Percentiles rank a stretch among this genome's conserved stretches.
phyloP scores from a whole-genome alignment of 108 stramenopile species.

The Aurantiochytrium sp. region DNA sequence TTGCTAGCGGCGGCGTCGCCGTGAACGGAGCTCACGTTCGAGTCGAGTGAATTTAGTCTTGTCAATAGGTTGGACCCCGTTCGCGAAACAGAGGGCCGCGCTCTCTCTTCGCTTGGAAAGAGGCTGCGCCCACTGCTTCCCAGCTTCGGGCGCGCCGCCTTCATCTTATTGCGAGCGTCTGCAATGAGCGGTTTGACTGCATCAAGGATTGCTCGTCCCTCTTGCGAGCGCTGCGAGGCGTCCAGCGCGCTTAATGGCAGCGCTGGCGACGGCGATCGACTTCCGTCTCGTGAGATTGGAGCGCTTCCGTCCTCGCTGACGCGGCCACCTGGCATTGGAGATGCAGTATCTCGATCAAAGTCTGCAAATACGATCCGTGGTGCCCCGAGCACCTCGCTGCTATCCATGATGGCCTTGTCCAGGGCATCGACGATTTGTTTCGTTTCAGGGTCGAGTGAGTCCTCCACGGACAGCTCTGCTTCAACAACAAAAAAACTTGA shows the following conservation, averaged over 20 bases:
- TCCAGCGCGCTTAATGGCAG: neutral
- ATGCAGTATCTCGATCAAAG: neutral
- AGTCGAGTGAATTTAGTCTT: neutral
- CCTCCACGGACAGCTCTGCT: neutral
- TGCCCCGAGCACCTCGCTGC: neutral
- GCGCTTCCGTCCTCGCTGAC: neutral
- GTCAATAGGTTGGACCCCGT: neutral
- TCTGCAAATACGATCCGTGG: neutral
- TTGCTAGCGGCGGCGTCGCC: no score
- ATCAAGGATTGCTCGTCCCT: neutral
- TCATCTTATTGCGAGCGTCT: neutral
- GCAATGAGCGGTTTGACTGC: slow-evolving; percentile 15
- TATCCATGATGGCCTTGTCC: neutral
- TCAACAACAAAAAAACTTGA: neutral
- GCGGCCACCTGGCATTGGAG: neutral
- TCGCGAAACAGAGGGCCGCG: neutral
- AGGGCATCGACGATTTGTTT: neutral
- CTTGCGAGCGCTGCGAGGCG: neutral
- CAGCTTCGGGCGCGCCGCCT: neutral
- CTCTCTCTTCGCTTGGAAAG: neutral
- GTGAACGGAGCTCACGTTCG: neutral
- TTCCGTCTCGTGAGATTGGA: no score
- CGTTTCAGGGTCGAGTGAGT: neutral
- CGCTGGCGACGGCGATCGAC: no score
- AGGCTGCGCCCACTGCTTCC: neutral